A percentile compares a stretch with the other conserved stretches of the same genome.
phyloP scores from a whole-genome alignment of 371 early-diverging fungal species.

The Batkoa obscura region DNA sequence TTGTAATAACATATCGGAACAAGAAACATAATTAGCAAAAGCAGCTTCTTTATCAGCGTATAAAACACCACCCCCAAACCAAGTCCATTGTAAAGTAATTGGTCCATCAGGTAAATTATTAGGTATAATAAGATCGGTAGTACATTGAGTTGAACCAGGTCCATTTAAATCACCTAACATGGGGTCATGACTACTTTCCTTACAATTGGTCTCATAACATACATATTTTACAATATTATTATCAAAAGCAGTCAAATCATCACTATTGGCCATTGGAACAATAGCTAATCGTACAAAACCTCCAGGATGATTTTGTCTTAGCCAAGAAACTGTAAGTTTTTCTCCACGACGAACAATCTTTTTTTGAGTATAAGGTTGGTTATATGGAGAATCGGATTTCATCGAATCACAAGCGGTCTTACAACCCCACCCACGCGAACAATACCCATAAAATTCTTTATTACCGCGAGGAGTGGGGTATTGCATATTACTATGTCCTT shows the following conservation, averaged over 20 bases:
- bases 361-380: neutral
- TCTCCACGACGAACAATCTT: constrained; percentile 17
- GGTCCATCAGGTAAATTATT: constrained; percentile 24
- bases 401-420: neutral
- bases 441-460: neutral
- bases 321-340: constrained; percentile 22
- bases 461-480: neutral
- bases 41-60: constrained; percentile 29
- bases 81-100: constrained; percentile 33
- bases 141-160: constrained; percentile 19
- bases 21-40: constrained; percentile 30
- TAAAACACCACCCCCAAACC: constrained; percentile 21
- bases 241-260: constrained; percentile 26
- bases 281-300: constrained; percentile 36
- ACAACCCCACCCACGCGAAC: neutral
- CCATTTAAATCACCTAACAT: constrained; percentile 16
- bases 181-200: constrained; percentile 9
- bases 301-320: constrained; percentile 33
- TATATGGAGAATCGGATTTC: neutral
- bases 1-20: constrained; percentile 22
- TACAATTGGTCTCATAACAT: constrained; percentile 32
- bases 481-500: constrained; percentile 2
- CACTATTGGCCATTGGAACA: constrained; percentile 26
- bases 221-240: constrained; percentile 21
- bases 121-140: constrained; percentile 24